These are phyloP conservation scores for Cyclotella distinguenda DNA, from an alignment of 108 stramenopile genomes.

Conservation along the genomic window DNA sequence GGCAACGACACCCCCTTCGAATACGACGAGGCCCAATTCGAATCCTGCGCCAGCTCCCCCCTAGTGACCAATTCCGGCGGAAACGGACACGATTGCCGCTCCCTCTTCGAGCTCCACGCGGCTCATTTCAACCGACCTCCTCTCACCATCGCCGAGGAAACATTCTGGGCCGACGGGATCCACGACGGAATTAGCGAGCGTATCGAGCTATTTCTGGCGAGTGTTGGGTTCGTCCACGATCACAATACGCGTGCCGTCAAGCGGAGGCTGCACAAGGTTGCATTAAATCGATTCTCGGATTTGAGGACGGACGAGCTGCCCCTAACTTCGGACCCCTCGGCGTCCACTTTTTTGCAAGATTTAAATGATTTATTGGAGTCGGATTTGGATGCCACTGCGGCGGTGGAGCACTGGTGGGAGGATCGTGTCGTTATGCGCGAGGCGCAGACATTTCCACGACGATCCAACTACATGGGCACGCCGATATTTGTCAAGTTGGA, in stretches of 20 bases:
- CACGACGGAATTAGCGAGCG: constrained; percentile 7
- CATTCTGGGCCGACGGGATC: neutral
- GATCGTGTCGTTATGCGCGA: neutral
- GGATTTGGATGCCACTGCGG: neutral
- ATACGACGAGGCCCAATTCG: constrained; percentile 9
- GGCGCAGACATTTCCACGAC: neutral
- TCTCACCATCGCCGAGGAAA: neutral
- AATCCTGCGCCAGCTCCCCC: constrained; percentile 18
- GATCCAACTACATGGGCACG: neutral
- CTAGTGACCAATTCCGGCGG: neutral
- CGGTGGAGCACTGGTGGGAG: neutral
- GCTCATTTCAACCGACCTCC: constrained; percentile 13
- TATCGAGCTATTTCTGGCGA: constrained; percentile 23
- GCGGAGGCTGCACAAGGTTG: constrained; percentile 19
- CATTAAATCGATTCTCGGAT: constrained; percentile 46
- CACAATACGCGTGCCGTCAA: constrained; percentile 37
- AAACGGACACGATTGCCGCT: neutral
- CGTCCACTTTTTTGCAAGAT: neutral
- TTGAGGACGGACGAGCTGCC: constrained; percentile 25
- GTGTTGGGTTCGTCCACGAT: constrained; percentile 25
- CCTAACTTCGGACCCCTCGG: neutral
- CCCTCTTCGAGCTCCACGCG: constrained; percentile 13
- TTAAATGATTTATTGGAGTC: neutral
- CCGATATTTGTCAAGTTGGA: constrained; percentile 16
- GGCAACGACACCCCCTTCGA: constrained; percentile 22